Evolutionary conservation across 768 basidiomycete genomes (phyloP).

Genomic region (Boletus rubroflammeus): DNA sequence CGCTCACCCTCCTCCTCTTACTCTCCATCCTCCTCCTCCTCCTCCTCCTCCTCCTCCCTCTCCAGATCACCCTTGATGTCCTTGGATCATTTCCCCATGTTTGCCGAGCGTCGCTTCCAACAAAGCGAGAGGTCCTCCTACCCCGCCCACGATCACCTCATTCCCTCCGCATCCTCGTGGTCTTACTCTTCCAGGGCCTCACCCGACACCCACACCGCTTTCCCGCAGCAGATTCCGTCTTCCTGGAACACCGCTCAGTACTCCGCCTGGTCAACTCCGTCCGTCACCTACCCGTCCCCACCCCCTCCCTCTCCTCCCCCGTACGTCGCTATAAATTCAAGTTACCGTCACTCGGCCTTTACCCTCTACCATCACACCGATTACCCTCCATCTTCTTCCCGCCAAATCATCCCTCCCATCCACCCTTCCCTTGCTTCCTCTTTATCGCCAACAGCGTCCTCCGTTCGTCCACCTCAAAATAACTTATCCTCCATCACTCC

Average conservation of each 20-base stretch:
- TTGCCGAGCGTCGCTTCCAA: slow-evolving; percentile 32
- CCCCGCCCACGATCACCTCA: slow-evolving; percentile 21
- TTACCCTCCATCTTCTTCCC: slow-evolving; percentile 20
- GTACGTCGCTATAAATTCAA: slow-evolving; percentile 16
- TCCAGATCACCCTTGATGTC: slow-evolving; percentile 25
- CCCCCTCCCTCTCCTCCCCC: slow-evolving; percentile 23
- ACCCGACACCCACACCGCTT: slow-evolving; percentile 14
- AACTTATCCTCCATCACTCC: slow-evolving; percentile 11
- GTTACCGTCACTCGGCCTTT: slow-evolving; percentile 26
- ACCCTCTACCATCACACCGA: slow-evolving; percentile 19
- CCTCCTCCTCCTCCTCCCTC: background rate
- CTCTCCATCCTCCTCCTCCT: background rate
- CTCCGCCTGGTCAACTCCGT: slow-evolving; percentile 11
- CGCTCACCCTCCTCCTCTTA: background rate
- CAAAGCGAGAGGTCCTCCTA: slow-evolving; percentile 23
- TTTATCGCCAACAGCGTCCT: slow-evolving; percentile 14
- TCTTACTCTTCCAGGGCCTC: slow-evolving; percentile 24
- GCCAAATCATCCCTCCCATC: slow-evolving; percentile 12
- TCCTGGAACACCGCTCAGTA: slow-evolving; percentile 22
- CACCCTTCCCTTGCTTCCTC: slow-evolving; percentile 17
- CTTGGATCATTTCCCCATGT: slow-evolving; percentile 33
- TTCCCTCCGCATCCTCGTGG: slow-evolving; percentile 25
- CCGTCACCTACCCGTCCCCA: slow-evolving; percentile 22
- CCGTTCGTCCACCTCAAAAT: slow-evolving; percentile 14
- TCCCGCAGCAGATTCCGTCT: slow-evolving; percentile 11